Percentiles rank a stretch among this genome's conserved stretches.
phyloP scores from a whole-genome alignment of 129 eudicot species.

The Erigeron canadensis region DNA sequence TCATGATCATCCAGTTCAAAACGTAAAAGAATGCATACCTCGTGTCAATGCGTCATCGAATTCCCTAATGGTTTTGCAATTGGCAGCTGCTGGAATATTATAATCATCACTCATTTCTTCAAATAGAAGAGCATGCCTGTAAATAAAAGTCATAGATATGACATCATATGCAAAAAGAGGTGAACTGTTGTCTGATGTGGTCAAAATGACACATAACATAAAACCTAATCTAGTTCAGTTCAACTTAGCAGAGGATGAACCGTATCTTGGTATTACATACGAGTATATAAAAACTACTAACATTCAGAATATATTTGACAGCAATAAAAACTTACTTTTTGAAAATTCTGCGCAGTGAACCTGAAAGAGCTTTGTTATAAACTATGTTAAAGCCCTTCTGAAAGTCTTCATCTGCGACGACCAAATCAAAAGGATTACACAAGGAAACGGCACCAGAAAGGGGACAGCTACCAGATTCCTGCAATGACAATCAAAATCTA shows the following conservation, averaged over 20 bases:
- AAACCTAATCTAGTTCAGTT: neutral
- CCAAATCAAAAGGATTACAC: conserved; percentile 92
- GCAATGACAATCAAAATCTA: conserved; percentile 25
- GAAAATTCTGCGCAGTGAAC: conserved; percentile 70
- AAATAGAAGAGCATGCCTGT: conserved; percentile 81
- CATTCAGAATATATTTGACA: neutral
- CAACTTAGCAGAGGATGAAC: neutral
- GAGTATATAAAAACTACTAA: neutral
- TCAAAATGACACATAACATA: neutral
- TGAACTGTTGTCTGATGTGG: neutral
- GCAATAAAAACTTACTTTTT: conserved; percentile 36
- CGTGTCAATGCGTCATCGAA: conserved; percentile 90
- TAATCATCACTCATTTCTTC: conserved; percentile 81
- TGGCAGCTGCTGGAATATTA: conserved; percentile 74
- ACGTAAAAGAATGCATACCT: conserved; percentile 42
- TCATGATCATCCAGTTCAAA: conserved; percentile 16
- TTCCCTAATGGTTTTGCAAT: conserved; percentile 73
- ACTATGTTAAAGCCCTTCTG: conserved; percentile 78
- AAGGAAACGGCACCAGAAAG: conserved; percentile 96
- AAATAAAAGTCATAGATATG: conserved; percentile 17
- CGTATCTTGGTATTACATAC: neutral
- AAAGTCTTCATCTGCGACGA: conserved; percentile 81
- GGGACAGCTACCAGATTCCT: conserved; percentile 71
- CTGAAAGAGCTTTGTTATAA: conserved; percentile 79
- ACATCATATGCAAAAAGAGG: neutral